Base-by-base conservation (phyloP, 1,284 basidiomycete species). In the Apiotrichum akiyoshidainum region DNA sequence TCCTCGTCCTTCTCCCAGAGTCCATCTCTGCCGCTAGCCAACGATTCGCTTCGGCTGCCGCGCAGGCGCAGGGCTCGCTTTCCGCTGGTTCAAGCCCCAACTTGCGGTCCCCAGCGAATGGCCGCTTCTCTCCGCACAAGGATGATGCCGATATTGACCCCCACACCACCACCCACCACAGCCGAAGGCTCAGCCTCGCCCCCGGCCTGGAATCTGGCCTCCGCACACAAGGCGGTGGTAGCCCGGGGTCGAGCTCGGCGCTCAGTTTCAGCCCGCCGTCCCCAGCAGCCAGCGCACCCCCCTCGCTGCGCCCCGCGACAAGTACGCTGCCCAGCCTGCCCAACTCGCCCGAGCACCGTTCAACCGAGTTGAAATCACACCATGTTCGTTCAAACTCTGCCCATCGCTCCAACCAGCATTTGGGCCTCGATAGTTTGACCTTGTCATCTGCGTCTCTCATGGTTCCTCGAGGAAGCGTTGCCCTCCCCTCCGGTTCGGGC, bases 161-260 rank as follows among this genome's bases (percentile, higher is more conserved):
- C 12, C 45, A 57, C 6, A 31, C 26, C 26, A 31, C 26, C 26
- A 45, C 65, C 8, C 40, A 51, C n/a, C 57, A 68, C n/a, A 64
- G 64, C 21, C 63, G 74, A 16, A 63, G 74, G 34, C 54, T 73
- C 50, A 71, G 69, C 55, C 61, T 76, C 4, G 74, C 69, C 2
- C 65, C 72, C 2, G 70, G 72, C 4, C 55, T 74, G 13, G 74
- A 70, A 0, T 48, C 62, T 6, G 72, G 72, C 1, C 61, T 64
- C 8, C 61, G 17, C 31, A 12, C 34, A 19, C 7, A 16, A 14
- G 16, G 31, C 17, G 11, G 22, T 2, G 10, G 7, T 31, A 31
- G 26, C 17, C 19, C 34, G 11, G 16, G 5, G 31, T 48, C 46
- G 26, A 8, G 33, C n/a, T 11, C 34, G 16, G 10, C n/a, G 5